Conservation (phyloP, 345 rosid species). For the Balakata baccata region DNA sequence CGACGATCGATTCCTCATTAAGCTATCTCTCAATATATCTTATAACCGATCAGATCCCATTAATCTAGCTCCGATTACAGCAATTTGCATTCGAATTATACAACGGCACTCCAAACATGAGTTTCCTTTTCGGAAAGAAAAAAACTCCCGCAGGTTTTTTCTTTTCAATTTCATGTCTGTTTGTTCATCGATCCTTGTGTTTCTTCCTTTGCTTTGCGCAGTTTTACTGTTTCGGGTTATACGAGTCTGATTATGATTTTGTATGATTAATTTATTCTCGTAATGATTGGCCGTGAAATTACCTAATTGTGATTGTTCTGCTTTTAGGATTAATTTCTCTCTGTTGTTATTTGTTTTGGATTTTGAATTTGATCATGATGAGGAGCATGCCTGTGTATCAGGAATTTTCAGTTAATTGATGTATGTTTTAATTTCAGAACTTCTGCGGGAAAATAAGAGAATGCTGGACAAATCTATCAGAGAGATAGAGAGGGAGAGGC, state of each 20-base stretch:
- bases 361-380: not conserved
- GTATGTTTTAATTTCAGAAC: conserved; percentile 41
- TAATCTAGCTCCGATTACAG: not conserved
- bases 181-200: not conserved
- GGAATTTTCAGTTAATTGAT: too few species aligned
- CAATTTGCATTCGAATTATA: not conserved
- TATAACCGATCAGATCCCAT: not conserved
- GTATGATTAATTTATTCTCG: not conserved
- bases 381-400: not conserved
- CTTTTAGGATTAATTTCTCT: not conserved
- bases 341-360: not conserved
- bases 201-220: not conserved
- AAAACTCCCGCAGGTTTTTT: conserved; percentile 63
- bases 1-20: not conserved
- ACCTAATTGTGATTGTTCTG: not conserved
- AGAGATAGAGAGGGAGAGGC: conserved; percentile 93
- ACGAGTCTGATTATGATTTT: not conserved
- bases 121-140: conserved; percentile 71
- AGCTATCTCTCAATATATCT: conserved; percentile 5
- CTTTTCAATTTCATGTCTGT: not conserved
- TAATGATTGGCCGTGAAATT: not conserved
- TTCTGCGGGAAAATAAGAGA: conserved; percentile 89
- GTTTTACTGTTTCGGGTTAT: too few species aligned
- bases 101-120: conserved; percentile 33
- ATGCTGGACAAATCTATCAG: conserved; percentile 94